Conservation (phyloP, 2,329 filamentous ascomycete species). For the Talaromyces piceae region DNA sequence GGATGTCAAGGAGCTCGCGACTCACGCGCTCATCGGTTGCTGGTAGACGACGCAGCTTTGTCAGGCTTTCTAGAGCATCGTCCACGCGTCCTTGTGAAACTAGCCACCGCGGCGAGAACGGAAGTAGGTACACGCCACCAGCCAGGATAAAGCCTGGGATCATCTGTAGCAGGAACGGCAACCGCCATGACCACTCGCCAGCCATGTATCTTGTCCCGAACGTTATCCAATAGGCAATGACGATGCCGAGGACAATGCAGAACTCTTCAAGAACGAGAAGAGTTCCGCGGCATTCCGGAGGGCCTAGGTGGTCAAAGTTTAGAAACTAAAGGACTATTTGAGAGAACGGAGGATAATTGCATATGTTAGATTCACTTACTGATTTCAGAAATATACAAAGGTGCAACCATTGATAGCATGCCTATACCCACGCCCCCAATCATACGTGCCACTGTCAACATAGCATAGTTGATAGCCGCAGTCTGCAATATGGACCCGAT, state of each 20-base stretch:
- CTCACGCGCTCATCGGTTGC: conserved; percentile 43
- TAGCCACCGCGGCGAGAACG: conserved; percentile 51
- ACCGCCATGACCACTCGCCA: conserved; percentile 41
- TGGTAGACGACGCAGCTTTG: conserved; percentile 44
- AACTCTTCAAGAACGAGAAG: conserved; percentile 38
- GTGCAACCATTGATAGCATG: conserved; percentile 29
- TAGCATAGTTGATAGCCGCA: conserved; percentile 42
- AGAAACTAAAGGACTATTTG: neutral
- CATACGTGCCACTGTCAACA: conserved; percentile 34
- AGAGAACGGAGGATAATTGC: neutral
- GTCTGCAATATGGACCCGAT: conserved; percentile 47
- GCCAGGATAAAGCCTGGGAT: conserved; percentile 32
- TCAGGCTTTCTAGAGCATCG: conserved; percentile 43
- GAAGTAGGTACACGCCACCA: conserved; percentile 38
- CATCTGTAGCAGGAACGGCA: conserved; percentile 44
- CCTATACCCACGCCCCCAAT: conserved; percentile 8
- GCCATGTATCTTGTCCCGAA: conserved; percentile 39
- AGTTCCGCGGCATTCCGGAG: conserved; percentile 42
- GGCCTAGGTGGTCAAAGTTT: conserved; percentile 9
- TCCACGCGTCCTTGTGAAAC: conserved; percentile 40
- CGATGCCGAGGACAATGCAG: conserved; percentile 35
- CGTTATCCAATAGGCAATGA: conserved; percentile 37
- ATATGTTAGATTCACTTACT: neutral
- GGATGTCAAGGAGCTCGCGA: conserved; percentile 45
- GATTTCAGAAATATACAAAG: conserved; percentile 44